Evolutionary conservation across 176 grass and related monocot genomes (phyloP).

Genomic region (Oryza rufipogon): DNA sequence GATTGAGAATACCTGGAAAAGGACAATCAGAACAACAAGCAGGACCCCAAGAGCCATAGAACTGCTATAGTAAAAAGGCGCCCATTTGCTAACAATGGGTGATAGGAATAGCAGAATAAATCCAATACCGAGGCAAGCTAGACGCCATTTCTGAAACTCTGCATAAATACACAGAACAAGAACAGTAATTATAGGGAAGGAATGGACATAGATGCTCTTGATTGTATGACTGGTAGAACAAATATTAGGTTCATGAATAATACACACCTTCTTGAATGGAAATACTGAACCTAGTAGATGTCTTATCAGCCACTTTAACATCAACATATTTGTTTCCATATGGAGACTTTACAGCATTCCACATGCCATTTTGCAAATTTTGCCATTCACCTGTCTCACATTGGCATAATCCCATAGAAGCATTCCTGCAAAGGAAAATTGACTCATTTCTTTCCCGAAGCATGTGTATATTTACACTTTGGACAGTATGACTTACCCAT

Average conservation of each 20-base stretch:
- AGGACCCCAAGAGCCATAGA: slow-evolving; percentile 90
- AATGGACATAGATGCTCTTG: slow-evolving; percentile 15
- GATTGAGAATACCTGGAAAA: slow-evolving; percentile 81
- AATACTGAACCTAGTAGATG: slow-evolving; percentile 66
- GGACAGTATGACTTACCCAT: slow-evolving; percentile 63
- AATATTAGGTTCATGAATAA: slow-evolving; percentile 4
- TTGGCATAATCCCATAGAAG: slow-evolving; percentile 66
- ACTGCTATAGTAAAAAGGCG: slow-evolving; percentile 92
- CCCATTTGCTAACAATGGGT: slow-evolving; percentile 86
- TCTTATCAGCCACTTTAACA: slow-evolving; percentile 72
- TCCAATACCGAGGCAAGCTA: slow-evolving; percentile 81
- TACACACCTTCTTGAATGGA: slow-evolving; percentile 76
- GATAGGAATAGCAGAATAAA: slow-evolving; percentile 73
- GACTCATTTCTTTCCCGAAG: slow-evolving; percentile 27
- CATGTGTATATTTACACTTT: background rate
- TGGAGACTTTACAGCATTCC: slow-evolving; percentile 73
- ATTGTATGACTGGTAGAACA: background rate
- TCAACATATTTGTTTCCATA: slow-evolving; percentile 82
- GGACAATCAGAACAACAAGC: slow-evolving; percentile 82
- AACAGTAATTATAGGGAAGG: slow-evolving; percentile 27
- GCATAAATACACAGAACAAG: slow-evolving; percentile 30
- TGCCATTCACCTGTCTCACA: slow-evolving; percentile 75
- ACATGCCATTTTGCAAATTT: slow-evolving; percentile 61
- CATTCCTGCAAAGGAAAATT: slow-evolving; percentile 63
- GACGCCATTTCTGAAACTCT: slow-evolving; percentile 92